These are phyloP conservation scores for Chloris gayana DNA, from an alignment of 176 grass and related monocot species.

Conservation along the genomic window DNA sequence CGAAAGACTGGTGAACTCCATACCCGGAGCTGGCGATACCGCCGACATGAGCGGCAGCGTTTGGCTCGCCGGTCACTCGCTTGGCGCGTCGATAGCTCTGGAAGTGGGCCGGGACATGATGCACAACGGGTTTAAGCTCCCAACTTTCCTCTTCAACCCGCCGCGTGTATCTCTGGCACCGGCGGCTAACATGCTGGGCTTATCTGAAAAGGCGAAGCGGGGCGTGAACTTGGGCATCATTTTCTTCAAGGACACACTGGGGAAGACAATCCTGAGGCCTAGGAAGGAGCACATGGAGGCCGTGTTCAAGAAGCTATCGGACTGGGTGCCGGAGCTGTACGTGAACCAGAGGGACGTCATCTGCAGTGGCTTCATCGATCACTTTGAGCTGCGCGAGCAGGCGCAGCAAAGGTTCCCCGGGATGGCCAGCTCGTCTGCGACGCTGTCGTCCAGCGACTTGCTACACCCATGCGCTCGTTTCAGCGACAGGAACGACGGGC, in stretches of 20 bases:
- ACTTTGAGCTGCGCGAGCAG: conserved; percentile 32
- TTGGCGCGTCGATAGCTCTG: conserved; percentile 11
- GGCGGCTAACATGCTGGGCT: background rate
- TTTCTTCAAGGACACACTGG: background rate
- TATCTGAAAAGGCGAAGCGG: background rate
- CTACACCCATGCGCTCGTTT: background rate
- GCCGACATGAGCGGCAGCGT: background rate
- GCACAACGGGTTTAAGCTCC: background rate
- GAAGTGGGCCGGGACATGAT: conserved; percentile 1
- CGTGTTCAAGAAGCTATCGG: background rate
- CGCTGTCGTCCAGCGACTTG: conserved; percentile 12
- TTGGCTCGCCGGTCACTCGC: conserved; percentile 32
- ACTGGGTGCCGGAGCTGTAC: conserved; percentile 4
- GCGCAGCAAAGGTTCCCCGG: background rate
- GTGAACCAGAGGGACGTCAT: conserved; percentile 7
- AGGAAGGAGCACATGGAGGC: background rate
- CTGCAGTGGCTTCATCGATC: conserved; percentile 34
- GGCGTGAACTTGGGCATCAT: too few species aligned
- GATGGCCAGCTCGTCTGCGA: background rate
- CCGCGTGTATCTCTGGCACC: background rate
- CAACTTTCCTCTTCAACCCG: conserved; percentile 6
- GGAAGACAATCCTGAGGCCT: background rate
- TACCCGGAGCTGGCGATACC: too few species aligned
- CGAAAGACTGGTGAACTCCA: background rate
- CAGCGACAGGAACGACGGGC: background rate